These are phyloP conservation scores for Cladophialophora psammophila DNA, from an alignment of 2,329 filamentous ascomycete genomes.

Conservation along the genomic window DNA sequence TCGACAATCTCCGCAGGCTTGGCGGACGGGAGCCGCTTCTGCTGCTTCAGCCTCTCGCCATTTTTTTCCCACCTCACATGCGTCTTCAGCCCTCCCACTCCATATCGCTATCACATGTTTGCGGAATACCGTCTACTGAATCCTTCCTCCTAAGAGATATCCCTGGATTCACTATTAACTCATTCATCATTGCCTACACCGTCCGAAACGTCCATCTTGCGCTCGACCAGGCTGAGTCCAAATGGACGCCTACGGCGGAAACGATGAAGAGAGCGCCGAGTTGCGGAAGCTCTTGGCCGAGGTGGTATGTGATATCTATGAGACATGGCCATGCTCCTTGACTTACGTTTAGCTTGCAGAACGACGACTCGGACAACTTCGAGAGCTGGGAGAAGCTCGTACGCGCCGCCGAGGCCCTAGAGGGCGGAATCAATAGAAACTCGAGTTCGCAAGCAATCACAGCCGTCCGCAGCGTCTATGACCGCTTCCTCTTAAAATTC, in stretches of 20 bases:
- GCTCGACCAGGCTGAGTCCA: constrained; percentile 33
- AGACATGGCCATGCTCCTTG: neutral
- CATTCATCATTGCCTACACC: neutral
- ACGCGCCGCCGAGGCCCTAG: constrained; percentile 79
- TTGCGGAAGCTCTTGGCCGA: constrained; percentile 79
- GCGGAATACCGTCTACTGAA: constrained; percentile 1
- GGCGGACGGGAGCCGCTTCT: constrained; percentile 1
- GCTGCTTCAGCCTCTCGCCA: constrained; percentile 21
- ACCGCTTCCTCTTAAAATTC: constrained; percentile 92
- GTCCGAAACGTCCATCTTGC: neutral
- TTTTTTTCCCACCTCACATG: constrained; percentile 16
- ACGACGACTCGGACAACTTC: constrained; percentile 84
- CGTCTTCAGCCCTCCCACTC: neutral
- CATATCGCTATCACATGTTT: neutral
- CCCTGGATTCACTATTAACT: neutral
- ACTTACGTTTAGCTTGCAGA: constrained; percentile 47
- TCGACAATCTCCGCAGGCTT: constrained; percentile 12
- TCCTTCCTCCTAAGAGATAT: neutral
- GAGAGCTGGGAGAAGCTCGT: constrained; percentile 95
- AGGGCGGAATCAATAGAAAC: constrained; percentile 94
- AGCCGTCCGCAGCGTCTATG: constrained; percentile 84
- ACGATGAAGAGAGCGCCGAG: constrained; percentile 82
- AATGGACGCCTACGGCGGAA: constrained; percentile 69
- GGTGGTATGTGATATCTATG: constrained; percentile 67
- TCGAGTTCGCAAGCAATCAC: constrained; percentile 93